phyloP scores from a whole-genome alignment of 257 asterid genomes.

The Pogostemon cablin region DNA sequence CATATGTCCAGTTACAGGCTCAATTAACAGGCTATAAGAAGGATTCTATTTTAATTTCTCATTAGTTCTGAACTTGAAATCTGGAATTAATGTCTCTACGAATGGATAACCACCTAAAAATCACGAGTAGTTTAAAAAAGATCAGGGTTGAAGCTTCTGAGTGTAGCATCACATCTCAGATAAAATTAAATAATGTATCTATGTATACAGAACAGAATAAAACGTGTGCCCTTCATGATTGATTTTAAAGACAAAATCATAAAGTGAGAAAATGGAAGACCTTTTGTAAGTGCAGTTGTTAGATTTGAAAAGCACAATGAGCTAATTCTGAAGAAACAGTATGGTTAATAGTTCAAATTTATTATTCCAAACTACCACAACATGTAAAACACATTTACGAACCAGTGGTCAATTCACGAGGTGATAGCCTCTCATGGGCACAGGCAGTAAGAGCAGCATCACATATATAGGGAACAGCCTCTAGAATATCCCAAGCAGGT shows the following conservation, averaged over 20 bases:
- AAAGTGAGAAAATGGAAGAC: conserved; percentile 18
- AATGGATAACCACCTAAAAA: conserved; percentile 16
- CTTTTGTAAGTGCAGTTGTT: conserved; percentile 18
- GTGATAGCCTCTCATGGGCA: conserved; percentile 86
- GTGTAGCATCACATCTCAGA: conserved; percentile 9
- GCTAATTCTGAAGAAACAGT: conserved; percentile 26
- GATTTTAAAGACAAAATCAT: conserved; percentile 4
- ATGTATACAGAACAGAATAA: conserved; percentile 5
- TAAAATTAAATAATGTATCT: conserved; percentile 8
- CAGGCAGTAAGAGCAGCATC: conserved; percentile 97
- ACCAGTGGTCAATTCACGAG: conserved; percentile 98
- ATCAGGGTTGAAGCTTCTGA: conserved; percentile 2
- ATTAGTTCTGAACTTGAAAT: conserved; percentile 6
- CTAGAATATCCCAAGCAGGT: conserved; percentile 99
- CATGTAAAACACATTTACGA: conserved; percentile 30
- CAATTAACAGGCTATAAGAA: conserved; percentile 11
- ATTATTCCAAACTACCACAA: conserved; percentile 22
- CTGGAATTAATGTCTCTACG: conserved; percentile 10
- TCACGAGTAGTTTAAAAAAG: not conserved
- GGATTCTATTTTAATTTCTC: conserved; percentile 7
- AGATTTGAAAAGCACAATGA: conserved; percentile 24
- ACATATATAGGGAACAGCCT: conserved; percentile 95
- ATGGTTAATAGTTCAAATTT: conserved; percentile 18
- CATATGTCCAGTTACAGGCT: conserved; percentile 18
- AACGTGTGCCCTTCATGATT: not conserved